These are phyloP conservation scores for Nemophila menziesii DNA, from an alignment of 257 asterid species.

Conservation along the genomic window DNA sequence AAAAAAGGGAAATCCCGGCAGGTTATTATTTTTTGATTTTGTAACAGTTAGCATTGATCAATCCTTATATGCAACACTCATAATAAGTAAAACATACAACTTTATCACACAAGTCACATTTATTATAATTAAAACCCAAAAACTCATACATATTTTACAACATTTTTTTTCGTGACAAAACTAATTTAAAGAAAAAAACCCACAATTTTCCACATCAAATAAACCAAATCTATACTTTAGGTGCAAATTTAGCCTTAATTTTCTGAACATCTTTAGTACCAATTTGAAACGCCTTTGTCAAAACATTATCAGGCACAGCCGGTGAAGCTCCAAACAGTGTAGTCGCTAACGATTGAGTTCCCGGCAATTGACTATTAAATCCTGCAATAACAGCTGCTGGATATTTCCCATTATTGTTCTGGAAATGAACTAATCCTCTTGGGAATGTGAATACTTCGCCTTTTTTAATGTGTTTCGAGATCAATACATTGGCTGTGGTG, in stretches of 20 bases:
- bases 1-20: no score
- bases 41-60: no score
- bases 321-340: slow-evolving; percentile 45
- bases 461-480: slow-evolving; percentile 30
- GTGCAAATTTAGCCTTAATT: slow-evolving; percentile 43
- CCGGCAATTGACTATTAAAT: slow-evolving; percentile 69
- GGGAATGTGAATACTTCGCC: slow-evolving; percentile 62
- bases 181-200: not conserved
- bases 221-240: slow-evolving; percentile 22
- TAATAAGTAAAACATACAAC: no score
- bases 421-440: slow-evolving; percentile 40
- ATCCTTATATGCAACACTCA: no score
- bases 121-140: no score
- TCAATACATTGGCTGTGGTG: slow-evolving; percentile 37
- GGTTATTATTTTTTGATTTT: no score
- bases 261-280: slow-evolving; percentile 26
- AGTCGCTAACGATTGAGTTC: slow-evolving; percentile 52
- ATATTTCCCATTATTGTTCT: slow-evolving; percentile 22
- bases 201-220: no score
- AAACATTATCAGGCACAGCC: slow-evolving; percentile 45
- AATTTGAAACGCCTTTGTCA: slow-evolving; percentile 44
- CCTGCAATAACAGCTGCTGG: slow-evolving; percentile 46
- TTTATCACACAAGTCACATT: no score
- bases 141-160: not conserved
- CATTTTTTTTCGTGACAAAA: not conserved